These are phyloP conservation scores for Exidia glandulosa DNA, from an alignment of 768 basidiomycete genomes.

Conservation along the genomic window DNA sequence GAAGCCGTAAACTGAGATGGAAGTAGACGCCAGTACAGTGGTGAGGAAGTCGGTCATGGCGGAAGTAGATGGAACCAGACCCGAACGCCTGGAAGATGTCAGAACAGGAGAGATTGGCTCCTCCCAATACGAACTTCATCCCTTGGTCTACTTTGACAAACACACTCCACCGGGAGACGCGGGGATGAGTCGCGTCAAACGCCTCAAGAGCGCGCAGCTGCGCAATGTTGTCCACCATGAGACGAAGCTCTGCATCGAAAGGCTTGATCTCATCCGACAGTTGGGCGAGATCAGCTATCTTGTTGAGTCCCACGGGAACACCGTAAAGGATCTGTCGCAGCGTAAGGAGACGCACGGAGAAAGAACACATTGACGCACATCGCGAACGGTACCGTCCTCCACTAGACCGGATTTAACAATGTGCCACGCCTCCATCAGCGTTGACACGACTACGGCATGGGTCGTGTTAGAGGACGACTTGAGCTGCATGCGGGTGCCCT, in stretches of 20 bases:
- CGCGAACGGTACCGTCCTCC: constrained; percentile 61
- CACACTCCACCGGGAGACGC: constrained; percentile 49
- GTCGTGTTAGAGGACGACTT: constrained; percentile 40
- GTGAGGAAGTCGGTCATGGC: constrained; percentile 46
- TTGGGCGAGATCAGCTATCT: constrained; percentile 54
- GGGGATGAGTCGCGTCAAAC: constrained; percentile 35
- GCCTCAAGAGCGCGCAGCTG: constrained; percentile 57
- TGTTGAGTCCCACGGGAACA: constrained; percentile 58
- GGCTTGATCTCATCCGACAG: constrained; percentile 45
- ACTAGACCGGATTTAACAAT: constrained; percentile 57
- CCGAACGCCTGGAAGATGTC: constrained; percentile 50
- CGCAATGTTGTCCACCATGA: constrained; percentile 66
- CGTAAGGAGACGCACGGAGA: not conserved
- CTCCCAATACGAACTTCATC: constrained; percentile 42
- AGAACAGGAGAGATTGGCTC: not conserved
- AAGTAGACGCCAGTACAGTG: constrained; percentile 40
- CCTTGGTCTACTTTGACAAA: constrained; percentile 78
- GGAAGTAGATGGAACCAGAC: constrained; percentile 42
- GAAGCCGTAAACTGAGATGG: constrained; percentile 64
- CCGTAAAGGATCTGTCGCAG: constrained; percentile 65
- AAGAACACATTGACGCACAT: constrained; percentile 45
- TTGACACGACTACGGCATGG: constrained; percentile 66
- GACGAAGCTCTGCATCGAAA: constrained; percentile 48
- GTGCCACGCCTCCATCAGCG: constrained; percentile 72
- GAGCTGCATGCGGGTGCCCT: constrained; percentile 65